A percentile compares a stretch with the other conserved stretches of the same genome.
phyloP scores from a whole-genome alignment of 1,284 basidiomycete species.

The Cronartium ribicola region DNA sequence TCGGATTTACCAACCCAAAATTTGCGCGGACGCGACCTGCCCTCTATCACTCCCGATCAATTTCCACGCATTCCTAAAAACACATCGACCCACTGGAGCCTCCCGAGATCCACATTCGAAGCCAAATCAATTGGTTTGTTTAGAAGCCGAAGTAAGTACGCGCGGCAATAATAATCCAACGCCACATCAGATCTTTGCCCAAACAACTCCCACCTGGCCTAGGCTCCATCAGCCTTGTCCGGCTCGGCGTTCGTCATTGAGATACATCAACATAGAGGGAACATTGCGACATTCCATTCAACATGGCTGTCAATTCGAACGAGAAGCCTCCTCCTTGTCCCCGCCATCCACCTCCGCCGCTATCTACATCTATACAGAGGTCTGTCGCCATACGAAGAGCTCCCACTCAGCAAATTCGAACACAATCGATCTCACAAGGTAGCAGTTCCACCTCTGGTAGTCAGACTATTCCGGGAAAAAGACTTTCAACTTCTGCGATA shows the following conservation, averaged over 20 bases:
- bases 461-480: neutral
- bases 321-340: neutral
- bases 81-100: neutral
- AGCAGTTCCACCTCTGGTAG: neutral
- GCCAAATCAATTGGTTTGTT: no score
- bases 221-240: neutral
- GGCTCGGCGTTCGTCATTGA: neutral
- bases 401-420: neutral
- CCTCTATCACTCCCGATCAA: no score
- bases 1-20: no score
- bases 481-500: slow-evolving; percentile 1
- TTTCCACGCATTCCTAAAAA: no score
- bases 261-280: neutral
- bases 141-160: neutral
- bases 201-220: neutral
- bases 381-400: neutral
- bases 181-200: neutral
- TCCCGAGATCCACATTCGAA: neutral
- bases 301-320: neutral
- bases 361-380: neutral
- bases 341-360: neutral
- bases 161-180: neutral
- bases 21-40: no score
- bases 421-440: neutral
- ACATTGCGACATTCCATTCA: neutral